Conservation (phyloP, 1,284 basidiomycete species). For the Uromyces viciae-fabae region DNA sequence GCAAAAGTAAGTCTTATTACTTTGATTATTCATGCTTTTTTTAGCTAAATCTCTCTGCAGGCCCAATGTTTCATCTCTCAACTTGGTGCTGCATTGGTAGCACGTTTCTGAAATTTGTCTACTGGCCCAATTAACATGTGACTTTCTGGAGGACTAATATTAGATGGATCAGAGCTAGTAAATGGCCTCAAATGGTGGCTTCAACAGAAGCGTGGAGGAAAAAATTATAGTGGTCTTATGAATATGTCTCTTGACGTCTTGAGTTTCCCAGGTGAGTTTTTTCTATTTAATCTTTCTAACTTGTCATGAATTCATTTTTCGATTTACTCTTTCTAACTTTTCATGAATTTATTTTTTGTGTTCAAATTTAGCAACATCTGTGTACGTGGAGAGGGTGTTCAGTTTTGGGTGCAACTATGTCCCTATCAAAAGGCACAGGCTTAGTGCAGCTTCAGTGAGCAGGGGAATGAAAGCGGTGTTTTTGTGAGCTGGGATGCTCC, state of each 20-base stretch:
- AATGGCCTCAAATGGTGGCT: not conserved
- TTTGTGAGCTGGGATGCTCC: too few relatives aligned
- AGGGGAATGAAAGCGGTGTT: too few relatives aligned
- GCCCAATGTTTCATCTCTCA: too few relatives aligned
- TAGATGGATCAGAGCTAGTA: not conserved
- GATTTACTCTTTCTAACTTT: too few relatives aligned
- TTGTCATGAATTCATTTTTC: not conserved
- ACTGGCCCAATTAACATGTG: not conserved
- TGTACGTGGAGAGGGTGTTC: not conserved
- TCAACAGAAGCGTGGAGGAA: not conserved
- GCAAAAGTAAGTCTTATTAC: too few relatives aligned
- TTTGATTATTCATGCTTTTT: too few relatives aligned
- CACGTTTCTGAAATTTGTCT: too few relatives aligned
- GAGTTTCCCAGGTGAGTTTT: constrained; percentile 9
- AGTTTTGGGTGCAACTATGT: not conserved
- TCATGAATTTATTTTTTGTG: too few relatives aligned
- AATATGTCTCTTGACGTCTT: not conserved
- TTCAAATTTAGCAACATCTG: constrained; percentile 2
- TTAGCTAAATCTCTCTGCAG: too few relatives aligned
- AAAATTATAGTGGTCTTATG: not conserved
- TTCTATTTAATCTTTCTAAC: not conserved
- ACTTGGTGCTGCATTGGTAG: too few relatives aligned
- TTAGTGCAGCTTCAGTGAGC: too few relatives aligned
- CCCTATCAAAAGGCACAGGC: not conserved
- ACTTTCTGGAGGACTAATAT: not conserved